phyloP scores from a whole-genome alignment of 2,329 filamentous ascomycete genomes.

The Nakataea oryzae region DNA sequence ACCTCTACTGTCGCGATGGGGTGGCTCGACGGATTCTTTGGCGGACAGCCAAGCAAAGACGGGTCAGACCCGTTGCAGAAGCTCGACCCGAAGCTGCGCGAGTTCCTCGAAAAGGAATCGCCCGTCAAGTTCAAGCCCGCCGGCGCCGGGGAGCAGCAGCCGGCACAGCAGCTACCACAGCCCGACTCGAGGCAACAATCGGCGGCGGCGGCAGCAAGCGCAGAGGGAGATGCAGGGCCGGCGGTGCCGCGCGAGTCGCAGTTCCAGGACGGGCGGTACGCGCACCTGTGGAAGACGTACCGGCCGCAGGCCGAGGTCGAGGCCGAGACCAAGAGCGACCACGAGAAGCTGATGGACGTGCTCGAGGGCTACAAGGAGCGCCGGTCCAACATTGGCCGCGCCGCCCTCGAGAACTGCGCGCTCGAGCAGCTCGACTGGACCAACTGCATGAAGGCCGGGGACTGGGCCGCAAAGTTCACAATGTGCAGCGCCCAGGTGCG shows the following conservation, averaged over 20 bases:
- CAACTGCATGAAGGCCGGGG: slow-evolving; percentile 69
- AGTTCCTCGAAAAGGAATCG: slow-evolving; percentile 76
- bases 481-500: slow-evolving; percentile 73
- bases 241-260: slow-evolving; percentile 38
- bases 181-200: slow-evolving; percentile 7
- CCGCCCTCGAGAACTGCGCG: slow-evolving; percentile 88
- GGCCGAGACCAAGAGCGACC: slow-evolving; percentile 57
- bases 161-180: slow-evolving; percentile 9
- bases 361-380: slow-evolving; percentile 78
- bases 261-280: slow-evolving; percentile 54
- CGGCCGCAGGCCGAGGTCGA: slow-evolving; percentile 61
- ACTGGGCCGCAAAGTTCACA: slow-evolving; percentile 56
- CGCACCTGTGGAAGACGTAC: slow-evolving; percentile 91
- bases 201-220: slow-evolving; percentile 3
- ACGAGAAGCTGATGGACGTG: slow-evolving; percentile 71
- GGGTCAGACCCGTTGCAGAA: slow-evolving; percentile 58
- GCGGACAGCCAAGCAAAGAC: slow-evolving; percentile 28
- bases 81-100: slow-evolving; percentile 72
- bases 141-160: slow-evolving; percentile 10
- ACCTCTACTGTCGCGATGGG: slow-evolving; percentile 31
- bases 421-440: slow-evolving; percentile 75
- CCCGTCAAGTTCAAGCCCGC: slow-evolving; percentile 52
- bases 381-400: slow-evolving; percentile 64
- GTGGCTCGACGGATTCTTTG: slow-evolving; percentile 44
- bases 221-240: slow-evolving; percentile 3